Conservation (phyloP, 2,329 filamentous ascomycete genomes). For the Pseudocercospora fijiensis region DNA sequence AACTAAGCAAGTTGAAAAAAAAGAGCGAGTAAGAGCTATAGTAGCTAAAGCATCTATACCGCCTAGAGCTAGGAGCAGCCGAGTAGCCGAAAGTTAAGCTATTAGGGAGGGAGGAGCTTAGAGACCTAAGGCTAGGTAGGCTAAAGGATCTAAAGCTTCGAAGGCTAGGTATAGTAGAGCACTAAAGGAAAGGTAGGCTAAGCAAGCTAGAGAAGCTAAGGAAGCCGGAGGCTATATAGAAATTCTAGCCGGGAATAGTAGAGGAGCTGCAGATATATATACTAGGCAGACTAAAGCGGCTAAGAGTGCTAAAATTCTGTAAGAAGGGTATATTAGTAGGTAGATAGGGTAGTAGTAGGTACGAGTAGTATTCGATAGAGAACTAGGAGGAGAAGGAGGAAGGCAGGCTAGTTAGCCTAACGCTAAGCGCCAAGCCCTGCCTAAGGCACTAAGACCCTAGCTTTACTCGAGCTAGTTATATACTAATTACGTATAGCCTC, state of each 20-base stretch:
- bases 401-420: too few species aligned
- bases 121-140: neutral
- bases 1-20: neutral
- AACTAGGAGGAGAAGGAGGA: too few species aligned
- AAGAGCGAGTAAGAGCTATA: neutral
- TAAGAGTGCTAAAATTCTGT: neutral
- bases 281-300: neutral
- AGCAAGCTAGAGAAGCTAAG: neutral
- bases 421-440: too few species aligned
- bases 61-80: neutral
- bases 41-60: neutral
- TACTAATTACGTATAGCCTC: too few species aligned
- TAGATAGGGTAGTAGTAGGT: too few species aligned
- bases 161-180: neutral
- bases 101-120: neutral
- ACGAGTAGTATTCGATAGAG: too few species aligned
- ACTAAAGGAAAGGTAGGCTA: neutral
- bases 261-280: neutral
- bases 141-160: neutral
- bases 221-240: neutral
- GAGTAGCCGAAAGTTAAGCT: too few species aligned
- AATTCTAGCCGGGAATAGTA: neutral
- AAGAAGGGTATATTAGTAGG: too few species aligned
- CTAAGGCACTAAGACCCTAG: too few species aligned
- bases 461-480: too few species aligned